A percentile compares a stretch with the other conserved stretches of the same genome.
These are phyloP conservation scores for Acanthamoeba lenticulata DNA, from an alignment of 208 protist species.

Conservation along the genomic window DNA sequence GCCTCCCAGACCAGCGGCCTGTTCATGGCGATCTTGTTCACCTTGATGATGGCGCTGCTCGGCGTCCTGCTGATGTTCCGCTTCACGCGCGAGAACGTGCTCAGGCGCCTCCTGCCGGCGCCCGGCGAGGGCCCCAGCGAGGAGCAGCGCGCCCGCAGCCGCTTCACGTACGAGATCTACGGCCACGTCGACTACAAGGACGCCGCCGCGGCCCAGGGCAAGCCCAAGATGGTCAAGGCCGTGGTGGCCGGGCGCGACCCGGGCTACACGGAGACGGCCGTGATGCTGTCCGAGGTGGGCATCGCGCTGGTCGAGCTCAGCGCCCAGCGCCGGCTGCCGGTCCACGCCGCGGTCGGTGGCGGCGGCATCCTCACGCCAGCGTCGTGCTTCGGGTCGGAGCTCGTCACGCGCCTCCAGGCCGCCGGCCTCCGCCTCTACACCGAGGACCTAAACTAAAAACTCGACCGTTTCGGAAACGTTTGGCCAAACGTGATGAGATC, in stretches of 20 bases:
- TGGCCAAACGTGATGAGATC: too few species aligned
- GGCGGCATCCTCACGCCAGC: constrained; percentile 69
- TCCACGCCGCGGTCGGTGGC: not conserved
- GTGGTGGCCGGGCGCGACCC: constrained; percentile 70
- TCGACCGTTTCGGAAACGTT: too few species aligned
- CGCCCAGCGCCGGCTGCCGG: not conserved
- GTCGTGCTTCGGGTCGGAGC: not conserved
- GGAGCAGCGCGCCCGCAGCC: not conserved
- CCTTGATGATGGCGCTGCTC: too few species aligned
- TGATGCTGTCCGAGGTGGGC: constrained; percentile 68
- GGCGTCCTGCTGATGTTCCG: not conserved
- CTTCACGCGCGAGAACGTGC: not conserved
- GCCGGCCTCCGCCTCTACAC: constrained; percentile 50
- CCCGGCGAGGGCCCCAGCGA: constrained; percentile 58
- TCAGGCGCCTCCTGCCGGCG: not conserved
- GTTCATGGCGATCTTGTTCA: not conserved
- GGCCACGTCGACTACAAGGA: constrained; percentile 6
- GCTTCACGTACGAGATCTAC: constrained; percentile 48
- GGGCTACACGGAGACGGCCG: constrained; percentile 72
- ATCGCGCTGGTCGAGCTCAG: constrained; percentile 20
- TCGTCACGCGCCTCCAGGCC: constrained; percentile 42
- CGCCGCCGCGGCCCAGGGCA: too few species aligned
- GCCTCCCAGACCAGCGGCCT: not conserved
- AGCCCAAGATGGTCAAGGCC: not conserved
- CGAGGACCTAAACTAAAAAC: not conserved